phyloP scores from a whole-genome alignment of 805 yeast genomes.

The Isabelozyma heimii region DNA sequence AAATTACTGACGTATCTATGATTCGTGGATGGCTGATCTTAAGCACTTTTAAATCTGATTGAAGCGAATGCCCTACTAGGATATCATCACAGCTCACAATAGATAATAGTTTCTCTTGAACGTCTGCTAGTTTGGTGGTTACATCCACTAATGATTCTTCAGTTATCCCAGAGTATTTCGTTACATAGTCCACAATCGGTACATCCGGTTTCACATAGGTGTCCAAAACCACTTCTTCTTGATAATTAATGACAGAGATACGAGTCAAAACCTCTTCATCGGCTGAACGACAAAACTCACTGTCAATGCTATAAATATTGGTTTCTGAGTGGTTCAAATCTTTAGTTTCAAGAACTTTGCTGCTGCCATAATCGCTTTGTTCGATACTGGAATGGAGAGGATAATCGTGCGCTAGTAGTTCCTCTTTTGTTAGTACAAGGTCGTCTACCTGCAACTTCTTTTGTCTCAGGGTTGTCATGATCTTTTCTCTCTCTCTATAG shows the following conservation, averaged over 20 bases:
- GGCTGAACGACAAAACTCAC: constrained; percentile 83
- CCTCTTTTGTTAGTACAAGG: constrained; percentile 48
- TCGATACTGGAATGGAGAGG: constrained; percentile 49
- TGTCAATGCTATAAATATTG: constrained; percentile 77
- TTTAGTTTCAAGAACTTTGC: constrained; percentile 30
- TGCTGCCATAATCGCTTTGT: constrained; percentile 1
- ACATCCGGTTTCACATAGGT: constrained; percentile 75
- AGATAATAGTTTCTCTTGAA: constrained; percentile 54
- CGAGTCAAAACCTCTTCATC: constrained; percentile 70
- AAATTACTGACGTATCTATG: constrained; percentile 77
- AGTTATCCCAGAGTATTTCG: constrained; percentile 85
- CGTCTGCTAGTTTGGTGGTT: constrained; percentile 62
- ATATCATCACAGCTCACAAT: constrained; percentile 57
- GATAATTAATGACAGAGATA: constrained; percentile 67
- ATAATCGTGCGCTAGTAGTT: constrained; percentile 48
- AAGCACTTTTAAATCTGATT: constrained; percentile 74
- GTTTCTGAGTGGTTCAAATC: constrained; percentile 56
- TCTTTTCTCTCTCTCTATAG: constrained; percentile 50
- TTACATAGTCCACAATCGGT: constrained; percentile 75
- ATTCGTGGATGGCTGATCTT: constrained; percentile 68
- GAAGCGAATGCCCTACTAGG: constrained; percentile 86
- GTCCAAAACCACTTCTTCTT: constrained; percentile 62
- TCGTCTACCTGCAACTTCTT: constrained; percentile 47
- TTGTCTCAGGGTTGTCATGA: constrained; percentile 28
- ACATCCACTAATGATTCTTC: constrained; percentile 60